phyloP scores from a whole-genome alignment of 2,329 filamentous ascomycete species.

The Tolypocladium tropicale region DNA sequence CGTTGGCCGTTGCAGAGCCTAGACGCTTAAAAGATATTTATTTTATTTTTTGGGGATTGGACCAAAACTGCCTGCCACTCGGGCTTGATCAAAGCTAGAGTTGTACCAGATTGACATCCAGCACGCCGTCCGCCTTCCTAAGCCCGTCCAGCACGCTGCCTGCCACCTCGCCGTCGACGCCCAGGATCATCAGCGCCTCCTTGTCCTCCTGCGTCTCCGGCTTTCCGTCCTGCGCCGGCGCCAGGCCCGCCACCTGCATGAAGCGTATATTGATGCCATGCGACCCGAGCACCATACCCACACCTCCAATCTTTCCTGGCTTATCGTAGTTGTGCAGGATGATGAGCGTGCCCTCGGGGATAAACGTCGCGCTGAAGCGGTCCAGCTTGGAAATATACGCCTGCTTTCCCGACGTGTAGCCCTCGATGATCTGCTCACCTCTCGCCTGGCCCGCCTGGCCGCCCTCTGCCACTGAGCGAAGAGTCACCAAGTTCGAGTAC shows the following conservation, averaged over 20 bases:
- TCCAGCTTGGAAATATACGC: constrained; percentile 64
- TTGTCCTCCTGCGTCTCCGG: constrained; percentile 26
- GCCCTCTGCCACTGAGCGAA: constrained; percentile 40
- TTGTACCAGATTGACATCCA: constrained; percentile 43
- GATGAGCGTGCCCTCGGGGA: constrained; percentile 63
- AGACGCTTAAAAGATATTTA: not conserved
- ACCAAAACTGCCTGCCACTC: too few relatives aligned
- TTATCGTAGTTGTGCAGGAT: constrained; percentile 74
- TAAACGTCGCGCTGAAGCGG: constrained; percentile 63
- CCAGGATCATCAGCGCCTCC: constrained; percentile 75
- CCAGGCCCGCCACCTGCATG: constrained; percentile 56
- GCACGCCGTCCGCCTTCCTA: constrained; percentile 38
- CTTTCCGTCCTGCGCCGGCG: constrained; percentile 11
- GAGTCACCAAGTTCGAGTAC: constrained; percentile 61
- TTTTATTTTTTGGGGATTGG: too few relatives aligned
- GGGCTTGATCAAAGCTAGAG: constrained; percentile 21
- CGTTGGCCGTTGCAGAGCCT: not conserved
- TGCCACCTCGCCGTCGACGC: constrained; percentile 56
- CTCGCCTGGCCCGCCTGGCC: constrained; percentile 10
- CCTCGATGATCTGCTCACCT: constrained; percentile 44
- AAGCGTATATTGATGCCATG: constrained; percentile 69
- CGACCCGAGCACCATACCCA: constrained; percentile 59
- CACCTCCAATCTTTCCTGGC: constrained; percentile 72
- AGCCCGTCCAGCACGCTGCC: constrained; percentile 42
- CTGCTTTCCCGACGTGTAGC: constrained; percentile 53